phyloP scores from a whole-genome alignment of 306 rosid species.

The Vicia villosa region DNA sequence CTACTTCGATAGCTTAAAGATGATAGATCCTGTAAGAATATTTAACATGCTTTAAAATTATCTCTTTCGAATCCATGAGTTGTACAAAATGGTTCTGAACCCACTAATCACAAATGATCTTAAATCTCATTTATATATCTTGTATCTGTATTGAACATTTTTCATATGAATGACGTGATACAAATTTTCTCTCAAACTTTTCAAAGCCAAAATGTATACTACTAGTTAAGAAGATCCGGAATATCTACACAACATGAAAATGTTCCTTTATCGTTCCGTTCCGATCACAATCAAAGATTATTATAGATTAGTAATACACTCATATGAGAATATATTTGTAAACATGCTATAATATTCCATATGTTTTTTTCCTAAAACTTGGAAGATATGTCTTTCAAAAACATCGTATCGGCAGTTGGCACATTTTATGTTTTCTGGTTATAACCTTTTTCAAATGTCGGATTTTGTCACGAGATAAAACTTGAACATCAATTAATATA shows the following conservation, averaged over 20 bases:
- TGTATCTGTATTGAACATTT: neutral
- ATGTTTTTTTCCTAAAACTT: too few relatives aligned
- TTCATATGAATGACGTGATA: neutral
- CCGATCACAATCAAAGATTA: too few relatives aligned
- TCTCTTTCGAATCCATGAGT: slow-evolving; percentile 39
- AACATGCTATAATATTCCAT: too few relatives aligned
- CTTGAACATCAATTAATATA: too few relatives aligned
- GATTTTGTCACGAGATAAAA: too few relatives aligned
- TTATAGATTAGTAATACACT: too few relatives aligned
- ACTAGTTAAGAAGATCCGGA: slow-evolving; percentile 39
- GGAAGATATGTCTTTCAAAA: too few relatives aligned
- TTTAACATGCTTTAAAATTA: slow-evolving; percentile 39
- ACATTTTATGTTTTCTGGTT: too few relatives aligned
- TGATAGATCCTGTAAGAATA: slow-evolving; percentile 43
- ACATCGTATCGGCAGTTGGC: too few relatives aligned
- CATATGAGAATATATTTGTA: too few relatives aligned
- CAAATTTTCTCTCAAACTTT: slow-evolving; percentile 2
- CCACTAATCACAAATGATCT: slow-evolving; percentile 30
- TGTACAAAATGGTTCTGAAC: slow-evolving; percentile 41
- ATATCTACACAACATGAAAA: slow-evolving; percentile 17
- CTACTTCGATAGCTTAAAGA: slow-evolving; percentile 39
- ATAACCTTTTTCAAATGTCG: too few relatives aligned
- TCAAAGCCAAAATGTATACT: neutral
- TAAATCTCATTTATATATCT: too few relatives aligned
- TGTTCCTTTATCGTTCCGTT: slow-evolving; percentile 7